Percentiles rank a stretch among this genome's conserved stretches.
Conservation (phyloP, 306 rosid species). For the Cyamopsis tetragonoloba region DNA sequence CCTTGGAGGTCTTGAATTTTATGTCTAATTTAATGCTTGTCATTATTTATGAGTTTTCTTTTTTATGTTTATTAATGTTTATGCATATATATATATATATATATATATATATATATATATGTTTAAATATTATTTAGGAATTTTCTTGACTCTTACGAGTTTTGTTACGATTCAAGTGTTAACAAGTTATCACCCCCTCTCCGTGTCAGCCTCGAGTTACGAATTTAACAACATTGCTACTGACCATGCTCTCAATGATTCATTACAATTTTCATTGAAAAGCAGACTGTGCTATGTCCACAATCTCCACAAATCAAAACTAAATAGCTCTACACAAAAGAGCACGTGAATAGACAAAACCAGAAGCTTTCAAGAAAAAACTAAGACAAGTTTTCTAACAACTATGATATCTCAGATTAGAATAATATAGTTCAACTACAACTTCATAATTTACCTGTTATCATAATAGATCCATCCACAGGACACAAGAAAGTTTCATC, state of each 20-base stretch:
- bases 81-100: no score
- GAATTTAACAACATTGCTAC: no score
- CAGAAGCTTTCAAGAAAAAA: background rate
- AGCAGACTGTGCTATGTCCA: background rate
- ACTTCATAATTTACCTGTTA: slow-evolving; percentile 61
- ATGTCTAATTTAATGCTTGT: no score
- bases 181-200: no score
- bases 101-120: no score
- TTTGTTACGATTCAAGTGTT: no score
- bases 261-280: slow-evolving; percentile 7
- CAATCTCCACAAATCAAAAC: background rate
- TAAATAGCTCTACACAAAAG: slow-evolving; percentile 1
- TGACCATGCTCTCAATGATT: background rate
- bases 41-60: no score
- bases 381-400: slow-evolving; percentile 6
- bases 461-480: slow-evolving; percentile 85
- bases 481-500: slow-evolving; percentile 65
- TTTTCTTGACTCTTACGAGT: no score
- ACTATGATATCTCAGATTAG: slow-evolving; percentile 7
- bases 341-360: background rate
- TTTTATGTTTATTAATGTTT: no score
- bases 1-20: no score
- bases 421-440: slow-evolving; percentile 11
- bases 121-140: no score
- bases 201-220: no score